phyloP scores from a whole-genome alignment of 345 rosid species.

The Isatis tinctoria region DNA sequence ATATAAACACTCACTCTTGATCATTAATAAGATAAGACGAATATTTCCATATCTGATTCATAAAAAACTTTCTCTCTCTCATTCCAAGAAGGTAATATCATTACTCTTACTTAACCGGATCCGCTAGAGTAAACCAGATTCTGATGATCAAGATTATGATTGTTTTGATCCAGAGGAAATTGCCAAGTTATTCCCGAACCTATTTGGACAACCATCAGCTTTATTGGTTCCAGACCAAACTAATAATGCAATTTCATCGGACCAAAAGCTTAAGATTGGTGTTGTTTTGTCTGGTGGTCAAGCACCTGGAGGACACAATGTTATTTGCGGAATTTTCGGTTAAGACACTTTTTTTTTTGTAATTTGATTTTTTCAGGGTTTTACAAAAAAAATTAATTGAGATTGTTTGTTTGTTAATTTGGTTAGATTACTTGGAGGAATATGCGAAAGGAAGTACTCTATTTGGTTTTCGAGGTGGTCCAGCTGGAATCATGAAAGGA shows the following conservation, averaged over 20 bases:
- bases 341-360: constrained; percentile 1
- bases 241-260: constrained; percentile 17
- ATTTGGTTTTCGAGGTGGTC: constrained; percentile 94
- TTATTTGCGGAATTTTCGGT: constrained; percentile 89
- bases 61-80: too few species aligned
- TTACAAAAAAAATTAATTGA: not conserved
- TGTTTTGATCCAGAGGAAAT: constrained; percentile 57
- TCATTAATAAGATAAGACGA: too few species aligned
- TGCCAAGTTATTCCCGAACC: constrained; percentile 70
- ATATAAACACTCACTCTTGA: too few species aligned
- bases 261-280: constrained; percentile 70
- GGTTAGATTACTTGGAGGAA: constrained; percentile 80
- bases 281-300: constrained; percentile 98
- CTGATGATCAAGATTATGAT: not conserved
- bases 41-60: too few species aligned
- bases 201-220: constrained; percentile 86
- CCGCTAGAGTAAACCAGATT: not conserved
- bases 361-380: not conserved
- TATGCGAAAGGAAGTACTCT: constrained; percentile 64
- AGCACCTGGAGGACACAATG: constrained; percentile 99
- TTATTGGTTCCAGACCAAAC: constrained; percentile 46
- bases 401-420: constrained; percentile 1
- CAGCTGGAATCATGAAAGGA: constrained; percentile 97
- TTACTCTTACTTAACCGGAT: not conserved
- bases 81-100: too few species aligned